Percentiles rank a stretch among this genome's conserved stretches.
These are phyloP conservation scores for Lichtheimia ramosa DNA, from an alignment of 371 early-diverging fungal species.

Conservation along the genomic window DNA sequence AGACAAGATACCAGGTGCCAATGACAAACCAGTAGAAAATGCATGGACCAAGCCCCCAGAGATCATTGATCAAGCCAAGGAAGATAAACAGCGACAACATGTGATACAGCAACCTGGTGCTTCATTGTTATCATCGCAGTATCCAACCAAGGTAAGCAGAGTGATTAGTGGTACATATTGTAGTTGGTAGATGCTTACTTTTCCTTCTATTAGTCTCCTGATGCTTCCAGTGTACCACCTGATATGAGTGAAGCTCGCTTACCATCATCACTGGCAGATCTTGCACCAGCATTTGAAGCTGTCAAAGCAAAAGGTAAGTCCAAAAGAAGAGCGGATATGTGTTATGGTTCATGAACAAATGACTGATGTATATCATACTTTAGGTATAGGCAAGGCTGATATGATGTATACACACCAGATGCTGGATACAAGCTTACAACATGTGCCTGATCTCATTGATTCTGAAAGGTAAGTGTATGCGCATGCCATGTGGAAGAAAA, in stretches of 20 bases:
- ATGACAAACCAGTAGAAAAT: constrained; percentile 7
- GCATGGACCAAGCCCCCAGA: constrained; percentile 35
- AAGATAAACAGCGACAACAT: constrained; percentile 11
- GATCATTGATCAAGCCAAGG: constrained; percentile 24
- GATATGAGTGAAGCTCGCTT: constrained; percentile 55
- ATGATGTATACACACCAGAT: constrained; percentile 61
- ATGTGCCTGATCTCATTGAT: constrained; percentile 76
- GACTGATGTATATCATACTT: not conserved
- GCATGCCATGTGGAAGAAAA: no score
- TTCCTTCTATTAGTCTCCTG: constrained; percentile 3
- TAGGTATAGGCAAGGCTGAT: constrained; percentile 29
- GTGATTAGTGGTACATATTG: no score
- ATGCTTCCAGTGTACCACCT: constrained; percentile 2
- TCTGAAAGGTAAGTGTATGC: constrained; percentile 59
- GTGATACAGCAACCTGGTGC: constrained; percentile 15
- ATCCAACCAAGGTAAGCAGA: constrained; percentile 9
- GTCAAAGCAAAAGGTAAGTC: constrained; percentile 66
- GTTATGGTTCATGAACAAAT: not conserved
- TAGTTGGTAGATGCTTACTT: no score
- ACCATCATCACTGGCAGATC: constrained; percentile 76
- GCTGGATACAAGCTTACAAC: constrained; percentile 77
- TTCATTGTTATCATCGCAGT: constrained; percentile 20
- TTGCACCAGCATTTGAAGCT: constrained; percentile 76
- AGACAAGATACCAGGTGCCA: not conserved
- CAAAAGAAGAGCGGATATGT: not conserved